Evolutionary conservation across 441 rosid species (phyloP).

Genomic region (Croton setiger): DNA sequence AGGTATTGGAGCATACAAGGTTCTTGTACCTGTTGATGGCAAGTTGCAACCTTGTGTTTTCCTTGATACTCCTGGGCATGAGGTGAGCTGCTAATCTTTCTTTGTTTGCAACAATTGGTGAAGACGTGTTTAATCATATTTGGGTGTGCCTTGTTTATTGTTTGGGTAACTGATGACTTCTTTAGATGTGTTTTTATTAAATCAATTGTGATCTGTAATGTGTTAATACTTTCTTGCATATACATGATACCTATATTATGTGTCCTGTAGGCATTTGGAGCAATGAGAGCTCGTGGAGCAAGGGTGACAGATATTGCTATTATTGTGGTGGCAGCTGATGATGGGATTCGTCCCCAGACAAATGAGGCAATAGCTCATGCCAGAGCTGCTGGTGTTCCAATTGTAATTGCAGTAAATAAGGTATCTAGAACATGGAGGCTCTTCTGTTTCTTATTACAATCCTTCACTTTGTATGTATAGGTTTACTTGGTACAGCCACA

Average conservation of each 20-base stretch:
- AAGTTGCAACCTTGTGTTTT: conserved; percentile 78
- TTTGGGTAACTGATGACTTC: conserved; percentile 2
- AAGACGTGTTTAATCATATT: conserved; percentile 12
- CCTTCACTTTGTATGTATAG: conserved; percentile 14
- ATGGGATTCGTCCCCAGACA: conserved; percentile 98
- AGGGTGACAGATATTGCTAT: conserved; percentile 94
- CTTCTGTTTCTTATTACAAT: conserved; percentile 8
- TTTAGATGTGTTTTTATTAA: conserved; percentile 13
- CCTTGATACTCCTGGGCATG: conserved; percentile 99
- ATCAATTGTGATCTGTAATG: conserved; percentile 14
- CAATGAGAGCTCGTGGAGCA: conserved; percentile 99
- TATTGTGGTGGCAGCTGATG: conserved; percentile 98
- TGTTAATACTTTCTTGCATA: conserved; percentile 23
- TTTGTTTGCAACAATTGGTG: conserved; percentile 13
- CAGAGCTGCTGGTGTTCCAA: conserved; percentile 93
- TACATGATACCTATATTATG: conserved; percentile 33
- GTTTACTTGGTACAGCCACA: conserved; percentile 20
- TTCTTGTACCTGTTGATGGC: conserved; percentile 80
- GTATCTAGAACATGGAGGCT: conserved; percentile 27
- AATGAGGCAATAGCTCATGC: conserved; percentile 98
- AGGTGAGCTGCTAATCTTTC: conserved; percentile 43
- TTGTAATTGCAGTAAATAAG: conserved; percentile 91
- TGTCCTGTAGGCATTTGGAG: conserved; percentile 88
- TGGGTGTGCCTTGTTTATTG: conserved; percentile 9
- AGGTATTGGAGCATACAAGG: conserved; percentile 95